Percentiles rank a stretch among this genome's conserved stretches.
These are phyloP conservation scores for Achaetomiella virescens DNA, from an alignment of 495 filamentous ascomycete species.

Conservation along the genomic window DNA sequence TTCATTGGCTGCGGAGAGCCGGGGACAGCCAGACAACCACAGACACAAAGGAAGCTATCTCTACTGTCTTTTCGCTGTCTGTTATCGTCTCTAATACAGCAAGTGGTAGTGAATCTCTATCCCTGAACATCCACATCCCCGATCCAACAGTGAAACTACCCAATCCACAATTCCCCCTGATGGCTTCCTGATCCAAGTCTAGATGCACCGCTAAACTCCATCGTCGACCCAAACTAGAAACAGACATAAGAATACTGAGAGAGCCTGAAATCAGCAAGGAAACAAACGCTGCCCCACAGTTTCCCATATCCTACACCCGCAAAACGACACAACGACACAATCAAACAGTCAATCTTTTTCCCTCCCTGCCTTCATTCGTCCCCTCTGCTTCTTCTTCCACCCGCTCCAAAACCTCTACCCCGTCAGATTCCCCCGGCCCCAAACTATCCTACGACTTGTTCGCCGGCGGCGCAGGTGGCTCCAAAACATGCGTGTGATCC, in stretches of 20 bases:
- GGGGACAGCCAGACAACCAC: too few species aligned
- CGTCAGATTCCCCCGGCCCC: too few species aligned
- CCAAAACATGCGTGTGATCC: slow-evolving; percentile 49
- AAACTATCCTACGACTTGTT: slow-evolving; percentile 3
- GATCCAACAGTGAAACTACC: neutral
- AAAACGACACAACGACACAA: neutral
- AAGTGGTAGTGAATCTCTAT: too few species aligned
- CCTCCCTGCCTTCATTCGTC: too few species aligned
- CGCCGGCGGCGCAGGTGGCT: slow-evolving; percentile 40
- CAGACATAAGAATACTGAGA: neutral
- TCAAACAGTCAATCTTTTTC: neutral
- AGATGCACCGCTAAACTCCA: slow-evolving; percentile 3
- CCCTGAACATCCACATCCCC: too few species aligned
- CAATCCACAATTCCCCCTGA: neutral
- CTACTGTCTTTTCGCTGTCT: too few species aligned
- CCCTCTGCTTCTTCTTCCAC: neutral
- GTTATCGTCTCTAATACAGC: too few species aligned
- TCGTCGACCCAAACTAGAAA: neutral
- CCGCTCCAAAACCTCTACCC: neutral
- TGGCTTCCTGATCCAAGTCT: neutral
- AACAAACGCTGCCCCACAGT: neutral
- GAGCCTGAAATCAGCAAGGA: neutral
- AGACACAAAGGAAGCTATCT: too few species aligned
- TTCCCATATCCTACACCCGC: slow-evolving; percentile 1
- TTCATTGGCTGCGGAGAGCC: slow-evolving; percentile 7